Evolutionary conservation across 164 flowering plant genomes (phyloP).

Genomic region (Dillenia suffruticosa): DNA sequence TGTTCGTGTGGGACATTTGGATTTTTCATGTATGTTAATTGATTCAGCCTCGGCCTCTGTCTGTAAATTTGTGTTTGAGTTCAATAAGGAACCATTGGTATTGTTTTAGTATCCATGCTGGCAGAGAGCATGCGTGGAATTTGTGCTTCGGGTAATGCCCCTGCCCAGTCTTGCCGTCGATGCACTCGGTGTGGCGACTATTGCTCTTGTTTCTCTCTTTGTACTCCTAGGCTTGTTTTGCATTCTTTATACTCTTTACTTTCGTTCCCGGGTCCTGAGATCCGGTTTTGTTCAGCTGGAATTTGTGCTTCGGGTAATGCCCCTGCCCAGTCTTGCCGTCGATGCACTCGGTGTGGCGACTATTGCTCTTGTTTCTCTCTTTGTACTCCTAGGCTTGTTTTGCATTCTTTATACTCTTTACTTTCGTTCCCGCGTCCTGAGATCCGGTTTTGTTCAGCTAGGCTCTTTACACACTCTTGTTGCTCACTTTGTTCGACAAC

Average conservation of each 20-base stretch:
- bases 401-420: too few species aligned
- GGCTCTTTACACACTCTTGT: too few species aligned
- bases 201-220: conserved; percentile 66
- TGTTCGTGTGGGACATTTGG: not conserved
- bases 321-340: too few species aligned
- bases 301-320: too few species aligned
- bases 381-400: too few species aligned
- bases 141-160: conserved; percentile 96
- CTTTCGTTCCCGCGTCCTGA: too few species aligned
- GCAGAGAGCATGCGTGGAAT: conserved; percentile 99
- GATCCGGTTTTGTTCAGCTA: too few species aligned
- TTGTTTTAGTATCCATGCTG: conserved; percentile 70
- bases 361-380: too few species aligned
- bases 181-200: conserved; percentile 97
- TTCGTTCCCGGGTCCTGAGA: conserved; percentile 53
- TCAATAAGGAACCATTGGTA: conserved; percentile 23
- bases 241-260: conserved; percentile 64
- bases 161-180: conserved; percentile 87
- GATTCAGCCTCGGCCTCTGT: conserved; percentile 12
- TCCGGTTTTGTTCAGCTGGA: conserved; percentile 49
- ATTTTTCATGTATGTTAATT: conserved; percentile 2
- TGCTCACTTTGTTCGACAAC: too few species aligned
- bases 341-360: too few species aligned
- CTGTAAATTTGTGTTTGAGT: conserved; percentile 10
- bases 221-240: conserved; percentile 68